phyloP scores from a whole-genome alignment of 495 filamentous ascomycete genomes.

The Xylaria intraflava region DNA sequence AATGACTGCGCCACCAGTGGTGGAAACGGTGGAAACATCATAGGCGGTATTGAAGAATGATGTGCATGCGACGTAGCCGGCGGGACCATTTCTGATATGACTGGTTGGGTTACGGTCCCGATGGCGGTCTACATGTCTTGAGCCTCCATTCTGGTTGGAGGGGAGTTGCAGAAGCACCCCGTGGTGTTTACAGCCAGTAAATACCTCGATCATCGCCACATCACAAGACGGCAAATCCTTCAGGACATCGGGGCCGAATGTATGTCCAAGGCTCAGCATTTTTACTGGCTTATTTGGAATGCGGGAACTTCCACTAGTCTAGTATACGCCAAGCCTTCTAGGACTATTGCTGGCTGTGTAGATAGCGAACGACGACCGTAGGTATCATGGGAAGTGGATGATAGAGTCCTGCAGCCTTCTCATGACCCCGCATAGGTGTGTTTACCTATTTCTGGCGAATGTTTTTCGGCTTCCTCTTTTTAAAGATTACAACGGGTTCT shows the following conservation, averaged over 20 bases:
- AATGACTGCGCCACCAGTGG: neutral
- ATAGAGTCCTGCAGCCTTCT: neutral
- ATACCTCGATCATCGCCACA: too few relatives aligned
- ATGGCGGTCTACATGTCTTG: neutral
- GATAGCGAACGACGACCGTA: too few relatives aligned
- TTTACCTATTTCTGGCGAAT: constrained; percentile 48
- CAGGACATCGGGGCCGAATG: too few relatives aligned
- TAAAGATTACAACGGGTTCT: constrained; percentile 59
- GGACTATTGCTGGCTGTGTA: too few relatives aligned
- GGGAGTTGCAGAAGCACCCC: too few relatives aligned
- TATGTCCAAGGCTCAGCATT: too few relatives aligned
- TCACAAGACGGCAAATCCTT: too few relatives aligned
- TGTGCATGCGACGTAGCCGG: neutral
- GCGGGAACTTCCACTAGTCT: too few relatives aligned
- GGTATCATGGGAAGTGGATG: neutral
- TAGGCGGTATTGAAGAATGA: neutral
- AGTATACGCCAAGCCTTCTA: too few relatives aligned
- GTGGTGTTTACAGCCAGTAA: too few relatives aligned
- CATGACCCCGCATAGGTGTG: neutral
- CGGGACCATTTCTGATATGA: too few relatives aligned
- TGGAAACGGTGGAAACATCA: neutral
- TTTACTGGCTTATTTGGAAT: too few relatives aligned
- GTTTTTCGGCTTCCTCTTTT: constrained; percentile 81
- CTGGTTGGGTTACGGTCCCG: neutral
- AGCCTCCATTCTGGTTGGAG: neutral